These are phyloP conservation scores for Phialemoniopsis sp. DNA, from an alignment of 2,329 filamentous ascomycete genomes.

Conservation along the genomic window DNA sequence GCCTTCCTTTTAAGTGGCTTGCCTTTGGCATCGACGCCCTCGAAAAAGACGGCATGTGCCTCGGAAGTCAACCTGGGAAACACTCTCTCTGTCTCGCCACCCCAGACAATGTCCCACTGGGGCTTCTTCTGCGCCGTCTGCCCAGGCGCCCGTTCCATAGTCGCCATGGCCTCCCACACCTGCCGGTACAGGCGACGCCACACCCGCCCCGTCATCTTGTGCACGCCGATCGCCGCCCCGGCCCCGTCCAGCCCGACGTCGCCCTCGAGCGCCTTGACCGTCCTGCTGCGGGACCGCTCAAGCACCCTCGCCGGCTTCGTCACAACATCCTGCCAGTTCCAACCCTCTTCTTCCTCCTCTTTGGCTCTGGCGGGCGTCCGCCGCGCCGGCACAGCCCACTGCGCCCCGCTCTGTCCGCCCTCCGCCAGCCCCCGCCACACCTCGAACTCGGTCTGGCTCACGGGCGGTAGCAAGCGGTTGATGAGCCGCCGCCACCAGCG, in stretches of 20 bases:
- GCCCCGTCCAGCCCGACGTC: conserved; percentile 25
- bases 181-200: conserved; percentile 43
- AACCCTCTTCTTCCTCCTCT: conserved; percentile 8
- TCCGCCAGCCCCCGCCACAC: conserved; percentile 39
- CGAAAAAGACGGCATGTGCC: conserved; percentile 40
- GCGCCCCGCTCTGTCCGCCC: conserved; percentile 27
- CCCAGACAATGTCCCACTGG: conserved; percentile 40
- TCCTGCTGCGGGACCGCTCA: conserved; percentile 30
- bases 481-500: conserved; percentile 42
- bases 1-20: conserved; percentile 2
- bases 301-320: conserved; percentile 29
- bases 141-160: conserved; percentile 25
- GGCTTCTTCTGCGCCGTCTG: conserved; percentile 2
- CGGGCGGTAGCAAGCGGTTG: conserved; percentile 47
- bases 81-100: conserved; percentile 17
- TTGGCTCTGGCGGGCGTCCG: conserved; percentile 20
- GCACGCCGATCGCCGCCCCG: conserved; percentile 23
- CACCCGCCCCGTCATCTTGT: conserved; percentile 30
- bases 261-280: conserved; percentile 28
- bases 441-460: conserved; percentile 52
- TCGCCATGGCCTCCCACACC: conserved; percentile 40
- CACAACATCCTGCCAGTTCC: conserved; percentile 40
- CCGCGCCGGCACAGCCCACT: conserved; percentile 32
- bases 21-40: conserved; percentile 32
- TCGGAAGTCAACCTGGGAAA: too few species aligned